Evolutionary conservation across 2,329 filamentous ascomycete genomes (phyloP), one percentile per base, ranked within the genome.

Genomic region (Bisporella sp.): DNA sequence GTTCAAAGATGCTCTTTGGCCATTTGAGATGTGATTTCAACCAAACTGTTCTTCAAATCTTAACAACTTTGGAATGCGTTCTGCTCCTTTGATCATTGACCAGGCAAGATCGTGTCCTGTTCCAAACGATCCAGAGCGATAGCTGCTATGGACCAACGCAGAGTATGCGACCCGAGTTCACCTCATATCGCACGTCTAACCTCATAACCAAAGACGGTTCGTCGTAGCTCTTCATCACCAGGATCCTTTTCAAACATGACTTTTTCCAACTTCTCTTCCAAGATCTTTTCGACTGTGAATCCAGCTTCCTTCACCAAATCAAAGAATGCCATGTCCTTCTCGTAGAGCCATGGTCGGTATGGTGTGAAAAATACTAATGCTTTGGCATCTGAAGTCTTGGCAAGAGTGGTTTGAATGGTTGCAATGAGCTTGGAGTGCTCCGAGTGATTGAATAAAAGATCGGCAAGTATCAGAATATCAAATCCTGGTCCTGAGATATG

Each of bases 311-410:
- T 74, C 4, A 85, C 87, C 51, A 90, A 63, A 45, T 90, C 86
- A 64, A 96, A 96, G 71, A 96, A 96, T 4, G 78, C 79, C 65
- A 95, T 74, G 62, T 96, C 93, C 67, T 89, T 87, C 55, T 90
- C 78, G 61, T 87, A 75, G 63, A 96, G 73, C 91, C 91, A 96
- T 1, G 92, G 91, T 55, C 93, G 77, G 69, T 97, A 96, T 21
- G 89, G 91, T 0, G 91, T 95, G 71, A 96, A 97, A 68, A 96
- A 95, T 6, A 96, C 90, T 60, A 91, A 79, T 2, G 90, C 89
- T 44, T 57, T 61, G 1, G 62, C 54, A 8, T 57, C 54, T 11
- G 43, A 32, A 1, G 12, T 49, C 54, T 71, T 74, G 59, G 76
- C 78, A 61, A 96, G 68, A 12, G 85, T 87, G 62, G 77, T 66